Evolutionary conservation across 139 green algal species (phyloP).

Genomic region (Closterium sp.): DNA sequence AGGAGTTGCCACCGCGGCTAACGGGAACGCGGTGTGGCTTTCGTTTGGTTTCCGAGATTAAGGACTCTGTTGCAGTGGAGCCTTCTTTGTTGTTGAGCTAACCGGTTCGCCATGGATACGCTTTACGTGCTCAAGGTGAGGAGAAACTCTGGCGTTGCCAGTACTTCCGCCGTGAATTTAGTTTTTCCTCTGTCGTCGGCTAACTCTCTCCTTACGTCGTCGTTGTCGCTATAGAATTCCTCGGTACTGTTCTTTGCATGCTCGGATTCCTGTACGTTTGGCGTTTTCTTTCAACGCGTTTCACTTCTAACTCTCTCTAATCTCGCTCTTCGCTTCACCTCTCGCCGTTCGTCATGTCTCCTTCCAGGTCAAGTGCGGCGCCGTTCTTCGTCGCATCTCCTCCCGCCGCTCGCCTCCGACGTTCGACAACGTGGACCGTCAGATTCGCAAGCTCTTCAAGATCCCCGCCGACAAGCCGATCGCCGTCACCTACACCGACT

Average conservation of each 20-base stretch:
- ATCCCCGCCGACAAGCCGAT: constrained; percentile 4
- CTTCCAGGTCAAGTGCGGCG: neutral
- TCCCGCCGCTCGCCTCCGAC: neutral
- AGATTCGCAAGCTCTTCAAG: constrained; percentile 40
- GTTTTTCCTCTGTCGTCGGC: neutral
- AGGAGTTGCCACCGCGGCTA: neutral
- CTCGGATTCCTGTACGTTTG: neutral
- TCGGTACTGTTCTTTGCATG: neutral
- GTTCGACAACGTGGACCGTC: constrained; percentile 6
- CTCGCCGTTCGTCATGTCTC: neutral
- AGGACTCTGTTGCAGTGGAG: neutral
- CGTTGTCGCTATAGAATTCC: neutral
- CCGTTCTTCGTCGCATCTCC: neutral
- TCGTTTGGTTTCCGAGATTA: neutral
- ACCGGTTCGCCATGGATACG: neutral
- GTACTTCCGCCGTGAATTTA: neutral
- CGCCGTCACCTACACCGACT: constrained; percentile 29
- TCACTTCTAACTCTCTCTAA: neutral
- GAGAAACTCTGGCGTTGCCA: neutral
- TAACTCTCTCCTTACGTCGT: neutral
- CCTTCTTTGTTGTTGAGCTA: neutral
- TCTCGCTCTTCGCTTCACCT: too few species aligned
- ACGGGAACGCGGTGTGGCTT: neutral
- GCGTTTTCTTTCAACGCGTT: neutral
- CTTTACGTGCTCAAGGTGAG: neutral